phyloP scores from a whole-genome alignment of 208 protist species.

The Trypanosoma vivax region DNA sequence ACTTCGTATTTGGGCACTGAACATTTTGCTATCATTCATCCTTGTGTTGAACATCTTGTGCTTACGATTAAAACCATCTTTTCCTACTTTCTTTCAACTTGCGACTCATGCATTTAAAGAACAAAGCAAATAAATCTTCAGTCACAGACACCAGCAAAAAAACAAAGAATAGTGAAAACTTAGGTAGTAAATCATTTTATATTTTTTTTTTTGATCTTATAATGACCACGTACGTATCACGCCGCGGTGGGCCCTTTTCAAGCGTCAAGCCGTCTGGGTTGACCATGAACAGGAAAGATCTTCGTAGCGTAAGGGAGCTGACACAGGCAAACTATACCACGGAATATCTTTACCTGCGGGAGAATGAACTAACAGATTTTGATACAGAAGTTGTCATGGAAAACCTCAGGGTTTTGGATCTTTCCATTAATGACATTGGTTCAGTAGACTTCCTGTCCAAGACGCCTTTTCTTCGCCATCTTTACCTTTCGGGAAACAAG shows the following conservation, averaged over 20 bases:
- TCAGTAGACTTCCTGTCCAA: conserved; percentile 77
- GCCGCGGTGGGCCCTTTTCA: conserved; percentile 39
- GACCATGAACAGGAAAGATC: conserved; percentile 75
- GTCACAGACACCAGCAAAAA: too few species aligned
- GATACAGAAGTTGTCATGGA: conserved; percentile 78
- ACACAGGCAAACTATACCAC: conserved; percentile 67
- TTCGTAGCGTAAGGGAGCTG: conserved; percentile 73
- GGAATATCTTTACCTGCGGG: conserved; percentile 89
- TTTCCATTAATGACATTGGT: conserved; percentile 90
- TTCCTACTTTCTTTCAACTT: too few species aligned
- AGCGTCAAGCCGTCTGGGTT: conserved; percentile 66
- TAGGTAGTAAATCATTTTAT: conserved; percentile 10
- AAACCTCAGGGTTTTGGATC: conserved; percentile 82
- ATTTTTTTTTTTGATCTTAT: conserved; percentile 13
- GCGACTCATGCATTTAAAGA: too few species aligned
- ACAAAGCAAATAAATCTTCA: too few species aligned
- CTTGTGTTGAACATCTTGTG: too few species aligned
- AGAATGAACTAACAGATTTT: conserved; percentile 87
- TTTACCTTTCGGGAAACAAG: conserved; percentile 91
- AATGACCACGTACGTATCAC: conserved; percentile 15
- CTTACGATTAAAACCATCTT: too few species aligned
- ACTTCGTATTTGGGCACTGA: too few species aligned
- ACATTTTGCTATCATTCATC: too few species aligned
- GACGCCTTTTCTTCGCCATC: conserved; percentile 79
- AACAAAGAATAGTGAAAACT: conserved; percentile 7